Percentiles rank a stretch among this genome's conserved stretches.
phyloP scores from a whole-genome alignment of 169 alveolate species.

The Fabrea salina region DNA sequence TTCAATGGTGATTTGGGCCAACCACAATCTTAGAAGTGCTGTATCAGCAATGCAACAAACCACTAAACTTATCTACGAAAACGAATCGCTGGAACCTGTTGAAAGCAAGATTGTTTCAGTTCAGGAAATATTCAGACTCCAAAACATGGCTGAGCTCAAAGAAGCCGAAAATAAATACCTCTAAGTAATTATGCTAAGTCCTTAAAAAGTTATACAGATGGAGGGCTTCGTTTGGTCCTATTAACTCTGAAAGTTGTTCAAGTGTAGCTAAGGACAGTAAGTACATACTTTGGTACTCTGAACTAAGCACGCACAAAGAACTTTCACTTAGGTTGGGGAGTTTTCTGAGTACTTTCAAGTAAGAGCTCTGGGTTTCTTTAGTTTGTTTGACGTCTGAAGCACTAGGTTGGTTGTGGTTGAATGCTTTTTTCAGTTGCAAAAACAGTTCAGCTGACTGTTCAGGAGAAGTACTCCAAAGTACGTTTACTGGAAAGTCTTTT shows the following conservation, averaged over 20 bases:
- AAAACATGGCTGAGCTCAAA: constrained; percentile 42
- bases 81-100: constrained; percentile 47
- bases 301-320: no score
- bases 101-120: constrained; percentile 46
- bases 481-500: not conserved
- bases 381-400: no score
- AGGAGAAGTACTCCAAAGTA: not conserved
- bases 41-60: constrained; percentile 61
- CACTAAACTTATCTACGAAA: constrained; percentile 48
- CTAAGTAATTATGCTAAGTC: no score
- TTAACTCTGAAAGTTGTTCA: no score
- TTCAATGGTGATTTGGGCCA: constrained; percentile 67
- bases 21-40: constrained; percentile 65
- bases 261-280: no score
- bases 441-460: not conserved
- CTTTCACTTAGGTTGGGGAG: no score
- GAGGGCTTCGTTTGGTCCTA: no score
- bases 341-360: no score
- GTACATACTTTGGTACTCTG: no score
- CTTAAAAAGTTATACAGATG: no score
- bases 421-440: not conserved
- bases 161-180: constrained; percentile 46
- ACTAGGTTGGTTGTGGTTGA: constrained; percentile 1
- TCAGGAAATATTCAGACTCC: constrained; percentile 58
- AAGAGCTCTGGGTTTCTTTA: no score